Evolutionary conservation across 2,329 filamentous ascomycete genomes (phyloP).

Genomic region (Xylaria sp.): DNA sequence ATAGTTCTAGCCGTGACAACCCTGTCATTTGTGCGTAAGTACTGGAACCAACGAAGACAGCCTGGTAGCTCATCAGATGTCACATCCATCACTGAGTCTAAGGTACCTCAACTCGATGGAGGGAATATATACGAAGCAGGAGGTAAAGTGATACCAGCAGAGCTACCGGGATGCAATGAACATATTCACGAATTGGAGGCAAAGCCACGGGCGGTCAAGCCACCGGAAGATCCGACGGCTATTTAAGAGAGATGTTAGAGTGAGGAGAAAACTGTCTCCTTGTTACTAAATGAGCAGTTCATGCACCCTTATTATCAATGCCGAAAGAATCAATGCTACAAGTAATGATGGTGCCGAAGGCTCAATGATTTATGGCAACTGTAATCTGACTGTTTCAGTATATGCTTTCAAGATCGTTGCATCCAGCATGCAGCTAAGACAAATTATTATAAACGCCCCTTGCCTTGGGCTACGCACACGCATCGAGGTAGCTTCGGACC

Average conservation of each 20-base stretch:
- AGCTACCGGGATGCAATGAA: neutral
- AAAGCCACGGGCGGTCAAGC: neutral
- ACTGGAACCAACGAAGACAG: neutral
- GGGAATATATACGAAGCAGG: conserved; percentile 9
- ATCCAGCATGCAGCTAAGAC: too few species aligned
- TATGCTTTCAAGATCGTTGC: too few species aligned
- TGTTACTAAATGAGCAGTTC: neutral
- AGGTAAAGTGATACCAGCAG: neutral
- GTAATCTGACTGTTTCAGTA: neutral
- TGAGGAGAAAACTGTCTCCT: neutral
- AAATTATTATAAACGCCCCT: neutral
- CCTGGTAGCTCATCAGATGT: neutral
- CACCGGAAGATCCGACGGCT: neutral
- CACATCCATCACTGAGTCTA: neutral
- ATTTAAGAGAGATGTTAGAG: neutral
- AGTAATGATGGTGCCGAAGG: neutral
- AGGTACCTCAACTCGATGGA: neutral
- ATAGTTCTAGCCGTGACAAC: neutral
- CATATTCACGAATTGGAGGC: conserved; percentile 17
- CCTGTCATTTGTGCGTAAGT: conserved; percentile 7
- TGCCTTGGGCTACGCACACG: neutral
- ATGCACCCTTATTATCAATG: neutral
- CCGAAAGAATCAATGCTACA: neutral
- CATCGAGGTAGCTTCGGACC: too few species aligned
- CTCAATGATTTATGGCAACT: too few species aligned